phyloP scores from a whole-genome alignment of 768 basidiomycete species.

The Heimioporus sp. region DNA sequence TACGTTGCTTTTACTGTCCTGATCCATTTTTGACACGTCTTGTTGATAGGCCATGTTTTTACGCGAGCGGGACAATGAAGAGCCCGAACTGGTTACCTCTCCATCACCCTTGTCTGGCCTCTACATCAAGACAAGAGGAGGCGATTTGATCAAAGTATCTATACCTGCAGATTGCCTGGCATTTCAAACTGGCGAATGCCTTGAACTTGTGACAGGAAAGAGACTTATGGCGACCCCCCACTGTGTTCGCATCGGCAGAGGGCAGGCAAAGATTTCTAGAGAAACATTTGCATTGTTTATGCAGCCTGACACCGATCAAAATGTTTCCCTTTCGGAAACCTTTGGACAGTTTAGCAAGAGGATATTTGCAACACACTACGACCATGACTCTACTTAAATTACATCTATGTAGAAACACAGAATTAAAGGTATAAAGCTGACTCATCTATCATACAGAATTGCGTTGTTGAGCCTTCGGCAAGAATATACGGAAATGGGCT shows the following conservation, averaged over 20 bases:
- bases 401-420: constrained; percentile 8
- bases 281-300: constrained; percentile 91
- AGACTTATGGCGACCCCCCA: constrained; percentile 90
- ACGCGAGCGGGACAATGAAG: constrained; percentile 39
- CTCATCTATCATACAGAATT: constrained; percentile 7
- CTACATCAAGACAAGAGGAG: constrained; percentile 86
- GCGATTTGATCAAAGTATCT: constrained; percentile 73
- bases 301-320: constrained; percentile 83
- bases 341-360: constrained; percentile 91
- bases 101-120: constrained; percentile 82
- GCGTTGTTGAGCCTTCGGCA: not conserved
- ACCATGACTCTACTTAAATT: constrained; percentile 19
- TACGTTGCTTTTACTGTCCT: constrained; percentile 31
- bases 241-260: constrained; percentile 76
- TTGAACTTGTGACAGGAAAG: constrained; percentile 83
- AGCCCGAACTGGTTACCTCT: constrained; percentile 51
- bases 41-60: constrained; percentile 77
- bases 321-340: constrained; percentile 65
- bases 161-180: constrained; percentile 87
- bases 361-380: constrained; percentile 61
- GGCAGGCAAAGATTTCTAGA: constrained; percentile 55
- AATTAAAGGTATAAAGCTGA: constrained; percentile 4
- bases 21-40: not conserved
- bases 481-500: not conserved
- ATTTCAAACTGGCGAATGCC: constrained; percentile 96